A percentile compares a stretch with the other conserved stretches of the same genome.
Conservation (phyloP, 768 basidiomycete species). For the Xanthoconium stramineum region DNA sequence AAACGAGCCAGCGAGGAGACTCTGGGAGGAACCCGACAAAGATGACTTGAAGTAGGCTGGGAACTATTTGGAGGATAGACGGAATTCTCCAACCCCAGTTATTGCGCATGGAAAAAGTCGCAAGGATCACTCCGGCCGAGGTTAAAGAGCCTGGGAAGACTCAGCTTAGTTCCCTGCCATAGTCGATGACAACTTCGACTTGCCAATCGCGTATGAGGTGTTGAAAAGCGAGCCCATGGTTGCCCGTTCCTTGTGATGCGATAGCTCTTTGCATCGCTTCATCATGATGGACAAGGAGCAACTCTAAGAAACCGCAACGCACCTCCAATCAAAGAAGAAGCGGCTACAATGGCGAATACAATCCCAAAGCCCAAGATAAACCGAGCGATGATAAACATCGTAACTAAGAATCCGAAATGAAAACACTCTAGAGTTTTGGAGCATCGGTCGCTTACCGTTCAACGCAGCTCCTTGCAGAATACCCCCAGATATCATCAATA, state of each 20-base stretch:
- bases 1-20: no score
- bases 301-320: background rate
- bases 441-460: conserved; percentile 4
- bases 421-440: background rate
- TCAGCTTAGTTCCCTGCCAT: no score
- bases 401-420: conserved; percentile 1
- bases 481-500: conserved; percentile 7
- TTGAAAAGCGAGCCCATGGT: background rate
- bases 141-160: no score
- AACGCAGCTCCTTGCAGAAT: background rate
- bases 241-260: conserved; percentile 14
- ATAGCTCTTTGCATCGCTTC: conserved; percentile 9
- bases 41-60: no score
- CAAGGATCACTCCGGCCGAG: no score
- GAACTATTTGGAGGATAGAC: no score
- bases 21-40: no score
- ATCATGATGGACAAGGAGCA: no score
- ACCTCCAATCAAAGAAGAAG: conserved; percentile 19
- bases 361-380: conserved; percentile 15
- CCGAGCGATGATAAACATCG: no score
- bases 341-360: conserved; percentile 13
- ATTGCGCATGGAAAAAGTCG: no score
- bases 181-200: no score
- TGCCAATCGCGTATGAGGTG: conserved; percentile 3
- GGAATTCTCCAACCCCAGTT: conserved; percentile 47